Evolutionary conservation across 306 rosid genomes (phyloP), one percentile per base, ranked within the genome.

Genomic region (Casuarina equisetifolia): DNA sequence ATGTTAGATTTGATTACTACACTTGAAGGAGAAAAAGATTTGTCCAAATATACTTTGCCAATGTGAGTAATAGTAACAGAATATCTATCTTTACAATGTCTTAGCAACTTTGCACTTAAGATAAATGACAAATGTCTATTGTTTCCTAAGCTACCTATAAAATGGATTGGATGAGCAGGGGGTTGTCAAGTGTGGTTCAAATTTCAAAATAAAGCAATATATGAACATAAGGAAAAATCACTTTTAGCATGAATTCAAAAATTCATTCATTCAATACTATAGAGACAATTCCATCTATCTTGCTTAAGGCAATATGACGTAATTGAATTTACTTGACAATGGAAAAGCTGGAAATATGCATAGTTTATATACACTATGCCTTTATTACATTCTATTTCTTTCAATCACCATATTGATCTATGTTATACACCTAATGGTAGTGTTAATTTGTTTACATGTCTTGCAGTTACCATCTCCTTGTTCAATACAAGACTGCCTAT

Each of bases 1-100:
- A 88, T 92, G 97, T 91, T 95, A 52, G 99, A 95, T 85, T 83
- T 95, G 78, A 92, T 91, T 83, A 91, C 97, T 78, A 91, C 97
- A 39, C 82, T 88, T 40, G 96, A 91, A 82, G 97, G 99, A 78
- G 99, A 92, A 82, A 92, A 95, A 80, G 97, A 95, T 71, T 86
- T 91, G 42, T 91, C 92, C 20, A 95, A 95, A 78, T 92, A 89
- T 90, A 88, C 97, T 3, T 54, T 92, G 71, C 80, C 91, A 35
- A 81, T 95, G 99, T 95, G 80, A 92, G 99, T 87, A 70, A 53
- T 58, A 53, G 38, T 16, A 11, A 20, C 17, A 49, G 15, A 17
- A 50, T 2, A 70, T 5, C 11, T 45, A 36, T 64, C 3, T 17
- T 7, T 19, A 57, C 25, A 57, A 10, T 57, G 64, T 20, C 9